Evolutionary conservation across 2,329 filamentous ascomycete species (phyloP).

Genomic region (Nakataea oryzae): DNA sequence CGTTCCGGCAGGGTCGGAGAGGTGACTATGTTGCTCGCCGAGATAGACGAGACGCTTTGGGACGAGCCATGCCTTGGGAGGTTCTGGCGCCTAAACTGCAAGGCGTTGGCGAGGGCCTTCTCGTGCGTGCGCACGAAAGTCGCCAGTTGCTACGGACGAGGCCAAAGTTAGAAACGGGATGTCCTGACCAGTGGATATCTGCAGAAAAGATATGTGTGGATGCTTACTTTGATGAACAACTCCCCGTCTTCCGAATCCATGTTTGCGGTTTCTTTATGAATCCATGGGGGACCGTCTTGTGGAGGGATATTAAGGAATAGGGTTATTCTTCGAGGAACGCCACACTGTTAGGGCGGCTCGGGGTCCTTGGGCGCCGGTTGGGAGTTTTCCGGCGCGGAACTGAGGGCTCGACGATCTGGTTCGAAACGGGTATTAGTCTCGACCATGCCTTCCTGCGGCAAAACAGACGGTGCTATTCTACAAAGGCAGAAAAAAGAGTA

Average conservation of each 20-base stretch:
- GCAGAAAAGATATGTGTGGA: conserved; percentile 1
- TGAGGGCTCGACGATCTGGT: background rate
- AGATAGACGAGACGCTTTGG: conserved; percentile 50
- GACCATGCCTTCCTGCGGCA: background rate
- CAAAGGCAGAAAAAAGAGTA: background rate
- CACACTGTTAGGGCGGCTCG: background rate
- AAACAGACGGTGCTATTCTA: background rate
- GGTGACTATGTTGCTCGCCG: conserved; percentile 31
- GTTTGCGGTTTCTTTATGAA: conserved; percentile 31
- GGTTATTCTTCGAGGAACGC: background rate
- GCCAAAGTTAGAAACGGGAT: conserved; percentile 16
- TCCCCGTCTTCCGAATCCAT: conserved; percentile 89
- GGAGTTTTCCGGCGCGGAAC: background rate
- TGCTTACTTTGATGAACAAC: conserved; percentile 69
- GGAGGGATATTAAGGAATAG: conserved; percentile 9
- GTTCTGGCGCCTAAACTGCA: conserved; percentile 72
- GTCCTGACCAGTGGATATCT: too few species aligned
- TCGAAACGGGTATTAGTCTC: background rate
- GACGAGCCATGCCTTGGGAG: conserved; percentile 58
- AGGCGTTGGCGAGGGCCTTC: conserved; percentile 89
- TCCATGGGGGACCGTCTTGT: conserved; percentile 31
- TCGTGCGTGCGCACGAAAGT: conserved; percentile 95
- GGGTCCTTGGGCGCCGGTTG: background rate
- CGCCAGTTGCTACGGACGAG: conserved; percentile 67
- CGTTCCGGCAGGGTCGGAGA: conserved; percentile 49